Conservation (phyloP, 2,329 filamentous ascomycete species). For the Cordyceps farinosa region DNA sequence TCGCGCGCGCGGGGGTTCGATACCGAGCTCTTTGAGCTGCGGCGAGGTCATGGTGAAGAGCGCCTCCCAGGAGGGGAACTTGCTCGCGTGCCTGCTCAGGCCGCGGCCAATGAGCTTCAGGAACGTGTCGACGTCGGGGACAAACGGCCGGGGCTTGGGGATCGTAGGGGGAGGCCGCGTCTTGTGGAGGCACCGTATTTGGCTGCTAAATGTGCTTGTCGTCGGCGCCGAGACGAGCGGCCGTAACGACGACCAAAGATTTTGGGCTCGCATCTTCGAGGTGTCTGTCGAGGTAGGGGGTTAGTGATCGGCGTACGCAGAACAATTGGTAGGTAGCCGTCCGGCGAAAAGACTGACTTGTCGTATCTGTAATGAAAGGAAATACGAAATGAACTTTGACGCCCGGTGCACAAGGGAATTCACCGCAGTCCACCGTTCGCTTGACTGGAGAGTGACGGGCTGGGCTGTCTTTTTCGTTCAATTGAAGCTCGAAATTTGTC, state of each 20-base stretch:
- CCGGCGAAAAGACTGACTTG: not conserved
- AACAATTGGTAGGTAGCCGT: not conserved
- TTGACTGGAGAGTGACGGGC: not conserved
- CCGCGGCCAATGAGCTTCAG: constrained; percentile 87
- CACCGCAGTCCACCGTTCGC: not conserved
- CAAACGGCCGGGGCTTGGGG: constrained; percentile 75
- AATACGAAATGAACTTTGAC: not conserved
- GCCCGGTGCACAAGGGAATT: not conserved
- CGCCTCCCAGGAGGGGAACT: constrained; percentile 86
- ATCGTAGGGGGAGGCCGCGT: constrained; percentile 38
- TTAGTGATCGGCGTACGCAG: not conserved
- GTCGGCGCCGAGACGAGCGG: constrained; percentile 30
- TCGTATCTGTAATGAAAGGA: not conserved
- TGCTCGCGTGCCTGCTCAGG: constrained; percentile 75
- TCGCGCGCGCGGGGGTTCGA: constrained; percentile 79
- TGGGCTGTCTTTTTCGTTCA: not conserved
- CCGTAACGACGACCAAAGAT: constrained; percentile 33
- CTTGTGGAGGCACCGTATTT: constrained; percentile 44
- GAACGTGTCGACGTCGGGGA: constrained; percentile 82
- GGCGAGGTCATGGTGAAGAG: constrained; percentile 77
- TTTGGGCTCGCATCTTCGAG: constrained; percentile 30
- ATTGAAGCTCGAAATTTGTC: constrained; percentile 19
- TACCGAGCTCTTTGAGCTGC: constrained; percentile 76
- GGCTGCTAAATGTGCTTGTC: constrained; percentile 23
- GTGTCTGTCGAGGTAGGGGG: constrained; percentile 4